Evolutionary conservation across 352 stramenopile genomes (phyloP).

Genomic region (Phytophthora pseudosyringae): DNA sequence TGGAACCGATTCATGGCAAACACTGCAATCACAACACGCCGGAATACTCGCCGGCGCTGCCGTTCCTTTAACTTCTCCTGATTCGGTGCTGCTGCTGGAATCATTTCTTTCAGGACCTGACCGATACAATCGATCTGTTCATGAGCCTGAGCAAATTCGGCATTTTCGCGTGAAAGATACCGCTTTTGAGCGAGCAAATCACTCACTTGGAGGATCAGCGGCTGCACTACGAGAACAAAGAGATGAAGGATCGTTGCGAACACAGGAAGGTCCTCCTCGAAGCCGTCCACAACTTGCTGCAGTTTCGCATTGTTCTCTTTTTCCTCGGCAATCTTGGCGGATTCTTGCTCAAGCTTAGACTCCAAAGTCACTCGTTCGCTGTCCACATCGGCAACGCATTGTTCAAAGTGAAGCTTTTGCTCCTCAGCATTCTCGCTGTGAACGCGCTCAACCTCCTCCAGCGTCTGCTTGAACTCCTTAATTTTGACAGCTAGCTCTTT

Average conservation of each 20-base stretch:
- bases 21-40: conserved; percentile 61
- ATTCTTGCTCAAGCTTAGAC: conserved; percentile 38
- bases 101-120: conserved; percentile 62
- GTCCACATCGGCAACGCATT: conserved; percentile 42
- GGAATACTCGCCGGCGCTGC: conserved; percentile 40
- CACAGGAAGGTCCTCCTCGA: conserved; percentile 57
- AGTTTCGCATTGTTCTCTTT: conserved; percentile 33
- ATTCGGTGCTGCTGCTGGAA: conserved; percentile 31
- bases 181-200: conserved; percentile 71
- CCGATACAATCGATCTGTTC: conserved; percentile 71
- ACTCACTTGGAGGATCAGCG: conserved; percentile 71
- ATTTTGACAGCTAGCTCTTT: conserved; percentile 44
- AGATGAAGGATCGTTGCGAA: conserved; percentile 56
- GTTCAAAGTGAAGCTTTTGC: conserved; percentile 46
- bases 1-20: conserved; percentile 76
- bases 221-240: conserved; percentile 63
- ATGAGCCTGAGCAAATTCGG: conserved; percentile 47
- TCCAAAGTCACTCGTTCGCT: conserved; percentile 42
- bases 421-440: conserved; percentile 46
- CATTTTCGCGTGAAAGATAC: conserved; percentile 54
- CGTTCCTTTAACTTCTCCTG: conserved; percentile 23
- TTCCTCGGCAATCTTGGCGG: conserved; percentile 11
- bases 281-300: conserved; percentile 31
- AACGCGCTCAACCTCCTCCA: conserved; percentile 52
- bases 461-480: conserved; percentile 39